Evolutionary conservation across 306 rosid genomes (phyloP).

Genomic region (Cucumis cinereus): DNA sequence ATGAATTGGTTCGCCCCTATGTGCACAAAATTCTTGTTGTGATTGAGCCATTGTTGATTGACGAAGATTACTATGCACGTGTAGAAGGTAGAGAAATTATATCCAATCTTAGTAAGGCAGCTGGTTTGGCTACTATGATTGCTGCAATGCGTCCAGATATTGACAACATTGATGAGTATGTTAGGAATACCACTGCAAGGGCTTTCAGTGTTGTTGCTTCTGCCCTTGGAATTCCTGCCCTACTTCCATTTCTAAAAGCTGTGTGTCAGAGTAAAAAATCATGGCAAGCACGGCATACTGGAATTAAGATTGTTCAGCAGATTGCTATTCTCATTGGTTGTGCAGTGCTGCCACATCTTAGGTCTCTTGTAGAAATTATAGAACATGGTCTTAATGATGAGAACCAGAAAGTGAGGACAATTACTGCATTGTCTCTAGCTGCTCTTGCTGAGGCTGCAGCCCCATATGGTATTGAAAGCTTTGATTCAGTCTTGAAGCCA

Average conservation of each 20-base stretch:
- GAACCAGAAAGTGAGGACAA: constrained; percentile 94
- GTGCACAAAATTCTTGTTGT: constrained; percentile 97
- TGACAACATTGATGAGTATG: constrained; percentile 90
- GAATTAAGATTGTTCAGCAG: constrained; percentile 96
- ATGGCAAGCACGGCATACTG: constrained; percentile 96
- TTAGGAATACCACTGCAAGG: constrained; percentile 88
- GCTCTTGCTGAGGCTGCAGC: constrained; percentile 98
- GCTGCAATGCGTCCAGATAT: constrained; percentile 98
- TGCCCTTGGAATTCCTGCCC: constrained; percentile 91
- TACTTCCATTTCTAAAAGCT: constrained; percentile 82
- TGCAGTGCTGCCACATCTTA: constrained; percentile 80
- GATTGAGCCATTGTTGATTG: constrained; percentile 87
- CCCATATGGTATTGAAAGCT: constrained; percentile 94
- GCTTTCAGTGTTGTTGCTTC: constrained; percentile 97
- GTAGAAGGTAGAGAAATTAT: constrained; percentile 93
- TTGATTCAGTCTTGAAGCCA: constrained; percentile 85
- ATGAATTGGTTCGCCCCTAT: constrained; percentile 86
- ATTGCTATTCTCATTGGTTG: constrained; percentile 94
- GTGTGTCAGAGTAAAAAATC: constrained; percentile 98
- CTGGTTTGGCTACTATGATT: constrained; percentile 97
- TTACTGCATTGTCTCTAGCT: constrained; percentile 86
- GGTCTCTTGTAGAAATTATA: constrained; percentile 82
- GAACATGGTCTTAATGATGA: constrained; percentile 88
- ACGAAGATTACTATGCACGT: constrained; percentile 95
- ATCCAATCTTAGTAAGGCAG: constrained; percentile 94